Conservation (phyloP, 768 basidiomycete genomes). For the Leucosporidium yakuticum region DNA sequence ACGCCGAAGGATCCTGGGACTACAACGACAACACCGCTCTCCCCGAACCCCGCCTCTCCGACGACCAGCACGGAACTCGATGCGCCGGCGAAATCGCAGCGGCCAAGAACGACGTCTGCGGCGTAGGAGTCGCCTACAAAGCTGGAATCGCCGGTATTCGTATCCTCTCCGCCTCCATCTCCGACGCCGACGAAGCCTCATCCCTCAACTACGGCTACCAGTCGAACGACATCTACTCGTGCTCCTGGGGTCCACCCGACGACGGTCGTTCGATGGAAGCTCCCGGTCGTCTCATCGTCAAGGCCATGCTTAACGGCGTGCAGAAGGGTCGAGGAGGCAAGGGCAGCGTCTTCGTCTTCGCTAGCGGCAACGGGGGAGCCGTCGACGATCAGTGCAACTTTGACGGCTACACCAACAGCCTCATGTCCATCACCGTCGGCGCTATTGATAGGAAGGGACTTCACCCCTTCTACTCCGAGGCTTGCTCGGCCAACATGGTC, state of each 20-base stretch:
- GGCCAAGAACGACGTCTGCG: slow-evolving; percentile 84
- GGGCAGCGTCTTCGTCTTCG: slow-evolving; percentile 93
- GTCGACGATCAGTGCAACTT: slow-evolving; percentile 97
- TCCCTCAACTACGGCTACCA: slow-evolving; percentile 91
- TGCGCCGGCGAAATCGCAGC: slow-evolving; percentile 97
- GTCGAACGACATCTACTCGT: slow-evolving; percentile 86
- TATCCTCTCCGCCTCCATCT: slow-evolving; percentile 89
- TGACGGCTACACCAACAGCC: slow-evolving; percentile 97
- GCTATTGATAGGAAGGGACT: slow-evolving; percentile 87
- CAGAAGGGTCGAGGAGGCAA: slow-evolving; percentile 81
- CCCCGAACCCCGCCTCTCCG: slow-evolving; percentile 76
- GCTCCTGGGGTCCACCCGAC: slow-evolving; percentile 97
- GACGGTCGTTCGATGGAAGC: slow-evolving; percentile 92
- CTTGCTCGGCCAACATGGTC: slow-evolving; percentile 95
- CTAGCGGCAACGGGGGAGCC: slow-evolving; percentile 89
- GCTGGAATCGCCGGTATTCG: slow-evolving; percentile 89
- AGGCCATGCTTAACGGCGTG: slow-evolving; percentile 88
- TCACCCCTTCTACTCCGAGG: slow-evolving; percentile 93
- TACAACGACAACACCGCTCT: slow-evolving; percentile 88
- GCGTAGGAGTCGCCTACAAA: slow-evolving; percentile 85
- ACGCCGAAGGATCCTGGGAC: slow-evolving; percentile 80
- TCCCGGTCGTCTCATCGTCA: slow-evolving; percentile 81
- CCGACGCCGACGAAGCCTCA: slow-evolving; percentile 91
- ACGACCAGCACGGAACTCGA: slow-evolving; percentile 95
- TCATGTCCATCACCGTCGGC: slow-evolving; percentile 93